Evolutionary conservation across 75 land plant species (phyloP).

Genomic region (Cunninghamia lanceolata): DNA sequence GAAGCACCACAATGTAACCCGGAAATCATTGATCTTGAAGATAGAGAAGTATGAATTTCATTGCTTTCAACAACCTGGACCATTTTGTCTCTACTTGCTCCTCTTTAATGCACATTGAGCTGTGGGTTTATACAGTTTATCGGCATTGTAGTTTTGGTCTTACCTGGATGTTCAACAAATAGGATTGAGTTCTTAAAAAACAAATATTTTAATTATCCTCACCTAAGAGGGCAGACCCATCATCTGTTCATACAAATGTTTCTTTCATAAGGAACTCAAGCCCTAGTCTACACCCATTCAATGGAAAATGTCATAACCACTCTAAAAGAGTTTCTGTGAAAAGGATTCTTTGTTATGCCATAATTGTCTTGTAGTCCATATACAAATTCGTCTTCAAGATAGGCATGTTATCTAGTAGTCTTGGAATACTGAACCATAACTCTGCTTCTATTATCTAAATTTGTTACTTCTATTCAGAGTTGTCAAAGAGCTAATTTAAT

Average conservation of each 20-base stretch:
- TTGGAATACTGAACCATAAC: no score
- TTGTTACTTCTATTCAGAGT: no score
- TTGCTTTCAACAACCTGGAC: background rate
- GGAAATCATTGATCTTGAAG: background rate
- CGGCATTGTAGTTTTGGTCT: background rate
- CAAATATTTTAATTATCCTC: background rate
- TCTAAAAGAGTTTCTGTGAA: background rate
- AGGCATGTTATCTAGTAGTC: no score
- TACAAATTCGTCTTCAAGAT: no score
- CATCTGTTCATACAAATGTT: no score
- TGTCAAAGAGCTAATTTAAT: no score
- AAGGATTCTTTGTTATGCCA: background rate
- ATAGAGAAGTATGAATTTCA: background rate
- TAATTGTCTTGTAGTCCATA: no score
- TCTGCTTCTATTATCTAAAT: no score
- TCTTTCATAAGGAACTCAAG: background rate
- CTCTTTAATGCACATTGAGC: background rate
- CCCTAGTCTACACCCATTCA: background rate
- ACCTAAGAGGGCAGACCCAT: background rate
- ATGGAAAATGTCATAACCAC: background rate
- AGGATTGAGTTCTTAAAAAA: background rate
- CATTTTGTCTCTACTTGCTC: background rate
- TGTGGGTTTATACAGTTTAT: background rate
- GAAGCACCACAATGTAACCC: background rate
- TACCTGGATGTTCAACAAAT: background rate